Base-by-base conservation (phyloP, 2,329 filamentous ascomycete species). In the Epichloe coenophiala region DNA sequence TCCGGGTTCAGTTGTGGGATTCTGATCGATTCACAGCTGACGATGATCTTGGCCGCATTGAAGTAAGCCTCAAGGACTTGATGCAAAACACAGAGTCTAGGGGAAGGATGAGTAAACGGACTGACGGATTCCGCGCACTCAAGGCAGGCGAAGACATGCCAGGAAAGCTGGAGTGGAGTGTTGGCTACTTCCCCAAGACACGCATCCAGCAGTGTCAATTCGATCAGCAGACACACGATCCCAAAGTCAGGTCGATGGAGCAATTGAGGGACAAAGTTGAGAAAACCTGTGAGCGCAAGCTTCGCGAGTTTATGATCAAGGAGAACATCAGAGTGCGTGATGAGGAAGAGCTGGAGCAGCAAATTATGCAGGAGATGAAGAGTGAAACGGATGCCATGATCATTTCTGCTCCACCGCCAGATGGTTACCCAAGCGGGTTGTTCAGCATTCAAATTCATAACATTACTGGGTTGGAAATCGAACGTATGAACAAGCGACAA, bases 1-100 rank as follows among this genome's bases (percentile, higher is more conserved):
- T 89, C 9, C 76, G 83, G 3, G 60, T 88, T 1, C 83, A 88
- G 59, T 69, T 88, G 0, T 89, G 84, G 84, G 85, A 89, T 57
- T 86, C 82, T 2, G 85, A 88, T 61, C 79, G 80, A 42, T 75
- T 78, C 48, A 83, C 80, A 2, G 84, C 84, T 1, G 84, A 88
- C 59, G 84, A 88, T 57, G 84, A 88, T 58, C 70, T 88, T 1
- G 84, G 85, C 15, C 76, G 84, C 15, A 84, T 88, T 13, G 84
- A 88, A 60, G 65, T 88, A 8, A 77, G 80, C 53, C 63, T 88
- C 35, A 83, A 83, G 59, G 65, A 77, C 4, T 59, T 88, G 5
- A 86, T 88, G 76, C 72, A 72, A 49, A 71, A 68, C 43, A 60
- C 72, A 0, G 69, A 78, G 21, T 79, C 80, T 0, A 78, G 77